Conservation (phyloP, 2,329 filamentous ascomycete genomes). For the Emergomyces orientalis region DNA sequence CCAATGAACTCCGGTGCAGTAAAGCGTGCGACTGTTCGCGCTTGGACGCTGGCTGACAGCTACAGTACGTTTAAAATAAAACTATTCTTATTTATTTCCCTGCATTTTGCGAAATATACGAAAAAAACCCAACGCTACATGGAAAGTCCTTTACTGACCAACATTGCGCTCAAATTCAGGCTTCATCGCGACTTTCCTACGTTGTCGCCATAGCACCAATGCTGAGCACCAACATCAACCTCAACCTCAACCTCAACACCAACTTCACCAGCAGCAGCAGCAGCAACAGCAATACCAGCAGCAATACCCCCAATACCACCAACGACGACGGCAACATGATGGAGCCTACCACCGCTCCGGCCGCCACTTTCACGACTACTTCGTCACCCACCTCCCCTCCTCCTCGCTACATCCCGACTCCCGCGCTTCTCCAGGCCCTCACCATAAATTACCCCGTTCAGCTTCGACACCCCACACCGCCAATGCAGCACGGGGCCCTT, state of each 20-base stretch:
- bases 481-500: conserved; percentile 37
- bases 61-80: conserved; percentile 25
- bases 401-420: conserved; percentile 88
- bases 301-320: conserved; percentile 9
- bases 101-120: neutral
- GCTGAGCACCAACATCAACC: conserved; percentile 7
- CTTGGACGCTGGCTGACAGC: conserved; percentile 31
- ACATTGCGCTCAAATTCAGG: conserved; percentile 19
- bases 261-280: conserved; percentile 6
- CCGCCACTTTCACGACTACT: conserved; percentile 82
- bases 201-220: conserved; percentile 21
- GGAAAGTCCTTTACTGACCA: neutral
- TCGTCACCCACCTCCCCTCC: conserved; percentile 89
- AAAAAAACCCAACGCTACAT: neutral
- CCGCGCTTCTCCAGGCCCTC: conserved; percentile 51
- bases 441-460: conserved; percentile 78
- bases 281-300: conserved; percentile 13
- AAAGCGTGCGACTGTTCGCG: conserved; percentile 32
- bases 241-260: conserved; percentile 5
- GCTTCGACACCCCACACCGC: conserved; percentile 67
- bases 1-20: conserved; percentile 33
- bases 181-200: conserved; percentile 28
- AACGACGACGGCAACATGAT: neutral
- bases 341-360: conserved; percentile 17
- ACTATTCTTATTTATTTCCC: too few species aligned